Evolutionary conservation across 495 filamentous ascomycete species (phyloP).

Genomic region (Trichocladium uniseriatum): DNA sequence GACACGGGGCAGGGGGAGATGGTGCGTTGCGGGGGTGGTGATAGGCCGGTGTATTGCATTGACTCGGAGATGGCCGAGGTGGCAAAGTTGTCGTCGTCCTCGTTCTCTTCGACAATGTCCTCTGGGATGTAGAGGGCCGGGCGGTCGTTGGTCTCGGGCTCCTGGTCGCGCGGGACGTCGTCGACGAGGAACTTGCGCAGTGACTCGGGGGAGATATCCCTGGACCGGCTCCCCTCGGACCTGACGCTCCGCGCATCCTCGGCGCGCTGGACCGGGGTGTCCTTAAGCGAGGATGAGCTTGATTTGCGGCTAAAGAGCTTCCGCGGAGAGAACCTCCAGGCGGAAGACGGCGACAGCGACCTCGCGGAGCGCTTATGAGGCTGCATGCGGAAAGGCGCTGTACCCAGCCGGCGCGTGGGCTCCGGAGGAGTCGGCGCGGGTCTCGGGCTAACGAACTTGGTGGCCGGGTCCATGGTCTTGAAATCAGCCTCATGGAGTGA

Average conservation of each 20-base stretch:
- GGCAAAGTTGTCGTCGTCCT: constrained; percentile 49
- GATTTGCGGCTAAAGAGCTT: constrained; percentile 34
- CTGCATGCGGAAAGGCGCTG: constrained; percentile 44
- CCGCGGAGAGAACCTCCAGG: constrained; percentile 35
- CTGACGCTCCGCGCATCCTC: constrained; percentile 25
- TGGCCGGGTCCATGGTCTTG: constrained; percentile 68
- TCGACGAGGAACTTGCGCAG: constrained; percentile 36
- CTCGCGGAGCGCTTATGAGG: constrained; percentile 40
- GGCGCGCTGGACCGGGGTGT: background rate
- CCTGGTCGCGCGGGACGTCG: constrained; percentile 22
- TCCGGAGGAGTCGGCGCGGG: constrained; percentile 46
- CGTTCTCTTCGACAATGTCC: constrained; percentile 44
- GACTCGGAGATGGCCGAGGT: constrained; percentile 38
- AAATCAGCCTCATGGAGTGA: constrained; percentile 42
- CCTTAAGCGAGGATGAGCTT: constrained; percentile 24
- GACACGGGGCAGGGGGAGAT: constrained; percentile 19
- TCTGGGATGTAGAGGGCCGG: constrained; percentile 37
- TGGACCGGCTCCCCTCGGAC: constrained; percentile 32
- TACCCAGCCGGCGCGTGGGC: constrained; percentile 41
- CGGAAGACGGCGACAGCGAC: constrained; percentile 38
- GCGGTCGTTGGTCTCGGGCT: constrained; percentile 9
- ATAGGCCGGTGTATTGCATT: constrained; percentile 36
- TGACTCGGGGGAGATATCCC: constrained; percentile 41
- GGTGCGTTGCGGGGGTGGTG: constrained; percentile 39
- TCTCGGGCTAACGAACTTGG: constrained; percentile 63